Conservation (phyloP, 2,329 filamentous ascomycete genomes). For the Plectosphaerella plurivora region DNA sequence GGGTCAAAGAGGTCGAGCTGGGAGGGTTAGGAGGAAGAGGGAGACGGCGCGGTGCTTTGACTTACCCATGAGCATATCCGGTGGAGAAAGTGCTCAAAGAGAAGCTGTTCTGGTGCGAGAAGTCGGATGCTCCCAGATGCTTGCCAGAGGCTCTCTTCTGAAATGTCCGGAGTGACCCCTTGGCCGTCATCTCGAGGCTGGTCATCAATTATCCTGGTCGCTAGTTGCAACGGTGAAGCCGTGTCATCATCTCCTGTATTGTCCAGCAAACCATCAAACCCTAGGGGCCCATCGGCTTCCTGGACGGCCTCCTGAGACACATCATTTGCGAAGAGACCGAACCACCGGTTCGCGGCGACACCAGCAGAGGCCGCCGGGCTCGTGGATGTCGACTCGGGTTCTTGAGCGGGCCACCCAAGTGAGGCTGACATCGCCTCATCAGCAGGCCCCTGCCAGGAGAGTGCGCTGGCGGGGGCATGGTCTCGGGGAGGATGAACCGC, state of each 20-base stretch:
- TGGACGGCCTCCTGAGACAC: constrained; percentile 3
- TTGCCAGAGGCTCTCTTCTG: neutral
- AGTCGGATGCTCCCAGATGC: neutral
- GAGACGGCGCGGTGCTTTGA: too few species aligned
- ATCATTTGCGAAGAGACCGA: constrained; percentile 6
- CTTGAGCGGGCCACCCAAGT: neutral
- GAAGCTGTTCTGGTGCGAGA: neutral
- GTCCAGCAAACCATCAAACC: neutral
- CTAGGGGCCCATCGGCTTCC: neutral
- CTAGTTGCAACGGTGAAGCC: neutral
- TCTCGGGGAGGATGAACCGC: too few species aligned
- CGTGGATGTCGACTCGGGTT: neutral
- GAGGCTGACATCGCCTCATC: neutral
- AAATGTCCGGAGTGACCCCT: neutral
- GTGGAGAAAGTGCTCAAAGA: constrained; percentile 7
- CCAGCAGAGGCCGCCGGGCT: neutral
- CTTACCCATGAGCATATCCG: constrained; percentile 4
- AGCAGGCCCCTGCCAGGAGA: neutral
- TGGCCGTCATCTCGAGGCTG: neutral
- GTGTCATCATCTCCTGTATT: constrained; percentile 2
- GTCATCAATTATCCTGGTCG: neutral
- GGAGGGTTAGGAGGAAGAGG: too few species aligned
- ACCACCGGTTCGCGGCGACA: constrained; percentile 3
- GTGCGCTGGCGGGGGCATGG: too few species aligned
- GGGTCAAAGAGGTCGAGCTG: constrained; percentile 10